These are phyloP conservation scores for Sclerotiophoma versabilis DNA, from an alignment of 2,329 filamentous ascomycete species.

Conservation along the genomic window DNA sequence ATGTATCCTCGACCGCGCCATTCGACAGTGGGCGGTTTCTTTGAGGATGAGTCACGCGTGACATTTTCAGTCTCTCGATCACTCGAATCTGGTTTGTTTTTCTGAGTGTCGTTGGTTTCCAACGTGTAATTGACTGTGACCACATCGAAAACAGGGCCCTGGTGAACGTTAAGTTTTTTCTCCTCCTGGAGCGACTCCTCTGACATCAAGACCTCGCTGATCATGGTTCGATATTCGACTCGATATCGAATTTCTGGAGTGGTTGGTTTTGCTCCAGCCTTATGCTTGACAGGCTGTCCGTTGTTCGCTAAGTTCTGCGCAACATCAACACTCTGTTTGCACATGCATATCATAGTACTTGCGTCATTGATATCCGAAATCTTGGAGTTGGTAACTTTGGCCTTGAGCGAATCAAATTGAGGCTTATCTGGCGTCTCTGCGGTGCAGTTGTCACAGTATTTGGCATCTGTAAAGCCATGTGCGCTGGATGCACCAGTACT, in stretches of 20 bases:
- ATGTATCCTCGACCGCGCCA: neutral
- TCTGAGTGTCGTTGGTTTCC: conserved; percentile 1
- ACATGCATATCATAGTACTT: too few species aligned
- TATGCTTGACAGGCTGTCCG: neutral
- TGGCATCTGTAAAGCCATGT: too few species aligned
- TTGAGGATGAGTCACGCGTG: neutral
- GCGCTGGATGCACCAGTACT: too few species aligned
- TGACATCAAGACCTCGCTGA: neutral
- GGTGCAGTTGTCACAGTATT: too few species aligned
- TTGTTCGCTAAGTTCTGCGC: too few species aligned
- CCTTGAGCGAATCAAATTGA: too few species aligned
- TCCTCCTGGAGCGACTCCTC: neutral
- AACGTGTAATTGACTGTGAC: conserved; percentile 1
- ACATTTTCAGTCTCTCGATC: neutral
- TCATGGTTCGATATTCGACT: neutral
- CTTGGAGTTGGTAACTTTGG: too few species aligned
- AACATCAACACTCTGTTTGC: too few species aligned
- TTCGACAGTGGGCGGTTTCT: neutral
- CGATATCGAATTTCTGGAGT: neutral
- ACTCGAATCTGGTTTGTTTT: neutral
- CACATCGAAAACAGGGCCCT: conserved; percentile 1
- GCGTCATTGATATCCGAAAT: too few species aligned
- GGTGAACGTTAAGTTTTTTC: neutral
- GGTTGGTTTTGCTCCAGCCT: too few species aligned
- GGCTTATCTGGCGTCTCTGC: too few species aligned